phyloP scores from a whole-genome alignment of 768 basidiomycete species.

The Floccularia luteovirens region DNA sequence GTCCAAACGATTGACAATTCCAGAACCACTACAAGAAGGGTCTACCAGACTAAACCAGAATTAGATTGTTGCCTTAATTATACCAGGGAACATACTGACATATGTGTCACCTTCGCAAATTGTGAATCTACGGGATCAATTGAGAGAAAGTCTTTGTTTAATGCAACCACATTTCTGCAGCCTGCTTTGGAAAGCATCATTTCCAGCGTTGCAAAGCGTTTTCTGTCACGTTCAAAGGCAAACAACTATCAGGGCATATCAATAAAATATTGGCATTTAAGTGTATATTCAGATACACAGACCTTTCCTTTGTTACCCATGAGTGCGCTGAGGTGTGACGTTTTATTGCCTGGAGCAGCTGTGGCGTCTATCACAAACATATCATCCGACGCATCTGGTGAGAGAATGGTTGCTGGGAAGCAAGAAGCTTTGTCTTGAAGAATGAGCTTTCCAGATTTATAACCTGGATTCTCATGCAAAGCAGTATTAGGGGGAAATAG shows the following conservation, averaged over 20 bases:
- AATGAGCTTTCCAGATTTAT: constrained; percentile 76
- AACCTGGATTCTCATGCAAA: constrained; percentile 67
- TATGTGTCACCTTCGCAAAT: constrained; percentile 71
- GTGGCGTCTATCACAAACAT: constrained; percentile 84
- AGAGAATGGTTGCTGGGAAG: constrained; percentile 86
- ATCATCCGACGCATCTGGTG: constrained; percentile 49
- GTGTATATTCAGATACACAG: constrained; percentile 6
- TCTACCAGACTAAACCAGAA: constrained; percentile 66
- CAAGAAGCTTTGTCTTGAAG: constrained; percentile 98
- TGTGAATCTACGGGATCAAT: constrained; percentile 59
- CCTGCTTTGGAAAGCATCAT: constrained; percentile 81
- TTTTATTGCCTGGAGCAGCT: constrained; percentile 97
- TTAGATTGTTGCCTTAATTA: neutral
- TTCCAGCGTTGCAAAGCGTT: constrained; percentile 76
- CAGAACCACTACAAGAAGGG: constrained; percentile 94
- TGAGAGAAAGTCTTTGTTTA: constrained; percentile 79
- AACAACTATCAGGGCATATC: constrained; percentile 42
- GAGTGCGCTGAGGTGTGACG: constrained; percentile 85
- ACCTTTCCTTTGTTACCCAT: constrained; percentile 83
- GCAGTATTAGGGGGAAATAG: constrained; percentile 61
- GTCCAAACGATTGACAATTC: constrained; percentile 86
- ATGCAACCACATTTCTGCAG: constrained; percentile 71
- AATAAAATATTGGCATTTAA: neutral
- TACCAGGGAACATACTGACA: constrained; percentile 28
- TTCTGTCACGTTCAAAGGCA: constrained; percentile 85